Conservation (phyloP, 129 eudicot species). For the Solidago caesia region DNA sequence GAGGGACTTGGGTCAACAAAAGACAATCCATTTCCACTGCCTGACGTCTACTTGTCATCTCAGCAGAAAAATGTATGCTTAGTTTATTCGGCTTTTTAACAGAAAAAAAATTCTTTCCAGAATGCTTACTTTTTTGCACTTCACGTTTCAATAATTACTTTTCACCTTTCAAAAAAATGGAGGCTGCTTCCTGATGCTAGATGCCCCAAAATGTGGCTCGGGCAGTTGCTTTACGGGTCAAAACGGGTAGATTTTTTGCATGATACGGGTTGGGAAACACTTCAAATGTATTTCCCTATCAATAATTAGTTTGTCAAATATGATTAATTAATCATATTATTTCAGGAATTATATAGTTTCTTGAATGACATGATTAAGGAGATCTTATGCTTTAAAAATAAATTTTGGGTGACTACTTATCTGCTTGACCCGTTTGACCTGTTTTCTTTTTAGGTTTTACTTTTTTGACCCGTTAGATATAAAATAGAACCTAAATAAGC, state of each 20-base stretch:
- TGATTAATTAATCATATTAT: neutral
- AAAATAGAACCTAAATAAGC: too few relatives aligned
- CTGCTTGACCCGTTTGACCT: neutral
- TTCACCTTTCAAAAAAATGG: too few relatives aligned
- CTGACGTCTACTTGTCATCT: conserved; percentile 80
- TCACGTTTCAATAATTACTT: too few relatives aligned
- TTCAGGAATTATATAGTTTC: neutral
- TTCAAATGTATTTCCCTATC: neutral
- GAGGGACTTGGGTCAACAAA: conserved; percentile 57
- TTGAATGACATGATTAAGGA: neutral
- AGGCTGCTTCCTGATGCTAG: too few relatives aligned
- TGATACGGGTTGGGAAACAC: neutral
- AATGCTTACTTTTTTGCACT: too few relatives aligned
- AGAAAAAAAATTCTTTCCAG: too few relatives aligned
- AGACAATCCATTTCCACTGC: conserved; percentile 89
- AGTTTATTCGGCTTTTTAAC: neutral
- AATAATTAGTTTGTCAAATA: neutral
- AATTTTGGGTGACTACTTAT: neutral
- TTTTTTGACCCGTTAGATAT: too few relatives aligned
- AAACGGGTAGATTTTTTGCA: neutral
- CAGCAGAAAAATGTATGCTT: conserved; percentile 68
- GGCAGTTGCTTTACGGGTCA: too few relatives aligned
- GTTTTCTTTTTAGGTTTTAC: neutral
- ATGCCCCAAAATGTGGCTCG: too few relatives aligned
- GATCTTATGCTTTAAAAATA: neutral